Evolutionary conservation across 768 basidiomycete species (phyloP), one percentile per base, ranked within the genome.

Genomic region (Candolleomyces aberdarensis): DNA sequence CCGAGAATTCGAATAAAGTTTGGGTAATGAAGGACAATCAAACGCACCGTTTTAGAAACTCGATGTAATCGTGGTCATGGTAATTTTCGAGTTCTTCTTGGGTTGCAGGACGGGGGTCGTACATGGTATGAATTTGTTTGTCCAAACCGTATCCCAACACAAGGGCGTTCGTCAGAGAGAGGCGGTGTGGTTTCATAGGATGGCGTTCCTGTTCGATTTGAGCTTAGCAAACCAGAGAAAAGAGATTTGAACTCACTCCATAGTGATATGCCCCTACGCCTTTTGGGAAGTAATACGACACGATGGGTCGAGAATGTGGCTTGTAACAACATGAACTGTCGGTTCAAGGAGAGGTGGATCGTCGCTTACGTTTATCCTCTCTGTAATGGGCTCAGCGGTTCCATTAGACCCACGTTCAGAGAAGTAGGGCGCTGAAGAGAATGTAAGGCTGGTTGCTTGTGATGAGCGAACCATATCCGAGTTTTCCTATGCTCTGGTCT

Each of bases 171-270:
- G 97, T 98, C 57, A 99, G 74, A 3, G 96, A 95, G n/a, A 99
- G 76, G 26, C 96, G 84, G 67, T 97, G 94, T 4, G 96, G 96
- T 73, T 98, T 97, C 96, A 99, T 99, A 2, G 96, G 96, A 76
- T 99, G 96, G 52, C 90, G 85, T 84, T 97, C 94, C 96, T 98
- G 66, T 47, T 56, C 26, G 58, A 40, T 48, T 48, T 31, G 26
- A 8, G 47, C 20, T 40, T 58, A 44, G 39, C 58, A 47, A 32
- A 11, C n/a, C 13, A 2, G 7, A 14, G 29, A 15, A 31, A 22
- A 47, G 26, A 36, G 32, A 49, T 41, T 19, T 20, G 8, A 43
- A 76, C 86, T 58, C 76, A 96, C 96, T 63, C 96, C 96, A 78
- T 98, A 99, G 72, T 99, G 97, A 72, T 94, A 92, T 63, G 91